Evolutionary conservation across 1,139 yeast genomes (phyloP), one percentile per base, ranked within the genome.

Genomic region (Yamadazyma taylorii): DNA sequence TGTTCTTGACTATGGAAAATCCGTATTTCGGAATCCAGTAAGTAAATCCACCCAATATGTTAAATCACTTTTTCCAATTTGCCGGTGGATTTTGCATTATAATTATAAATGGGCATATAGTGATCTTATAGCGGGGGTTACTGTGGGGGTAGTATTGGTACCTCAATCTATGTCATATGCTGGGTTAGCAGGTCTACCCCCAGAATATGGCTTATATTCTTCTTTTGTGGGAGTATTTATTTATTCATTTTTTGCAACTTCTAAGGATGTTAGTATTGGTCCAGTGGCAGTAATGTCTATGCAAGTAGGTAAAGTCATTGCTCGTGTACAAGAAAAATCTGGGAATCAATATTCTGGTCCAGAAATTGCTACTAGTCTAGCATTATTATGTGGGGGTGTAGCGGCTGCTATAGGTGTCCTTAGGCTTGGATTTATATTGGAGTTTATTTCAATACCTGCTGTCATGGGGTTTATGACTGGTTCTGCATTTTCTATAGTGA

Each of bases 131-230:
- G 96, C 97, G 2, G 97, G 97, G 56, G 73, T 90, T 42, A 86
- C 97, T 3, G 96, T 89, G 11, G 97, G 97, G 32, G 81, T 86
- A 46, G 97, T 90, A 14, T 74, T 89, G 50, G 96, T 90, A 22
- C 97, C 97, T 3, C 97, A 90, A 62, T 82, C 94, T 7, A 89
- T 90, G 97, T 88, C 96, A 0, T 90, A 90, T 57, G 97, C 97
- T 8, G 81, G 78, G 55, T 69, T 90, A 45, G 97, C 97, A 3
- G 80, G 87, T 3, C 73, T 90, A 43, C 73, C 80, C 5, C 80
- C 96, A 5, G 84, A 89, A 60, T 89, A 81, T 51, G 97, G 97
- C 36, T 74, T 90, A 35, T 90, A 90, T 63, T 86, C 96, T 17
- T 85, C 96, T 0, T 90, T 90, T 55, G 85, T 90, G 34, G 97